Evolutionary conservation across 441 rosid species (phyloP).

Genomic region (Geranium incanum): DNA sequence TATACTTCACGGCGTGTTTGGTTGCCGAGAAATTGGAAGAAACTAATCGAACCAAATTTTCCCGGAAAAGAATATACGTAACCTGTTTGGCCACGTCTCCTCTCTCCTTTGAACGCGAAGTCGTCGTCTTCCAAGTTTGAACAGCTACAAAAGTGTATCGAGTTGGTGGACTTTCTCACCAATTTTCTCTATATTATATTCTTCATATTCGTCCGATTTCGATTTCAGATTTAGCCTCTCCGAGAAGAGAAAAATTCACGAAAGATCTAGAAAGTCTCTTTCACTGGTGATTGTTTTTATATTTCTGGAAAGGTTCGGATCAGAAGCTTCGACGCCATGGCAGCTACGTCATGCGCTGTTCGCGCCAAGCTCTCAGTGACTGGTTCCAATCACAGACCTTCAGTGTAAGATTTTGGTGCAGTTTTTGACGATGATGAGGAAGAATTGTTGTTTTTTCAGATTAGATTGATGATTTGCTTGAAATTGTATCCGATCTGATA

Average conservation of each 20-base stretch:
- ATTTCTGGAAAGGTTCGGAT: background rate
- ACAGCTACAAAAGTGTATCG: background rate
- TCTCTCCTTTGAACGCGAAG: background rate
- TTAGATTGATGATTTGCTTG: background rate
- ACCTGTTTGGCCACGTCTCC: slow-evolving; percentile 6
- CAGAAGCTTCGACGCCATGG: background rate
- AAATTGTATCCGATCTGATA: background rate
- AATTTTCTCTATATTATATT: background rate
- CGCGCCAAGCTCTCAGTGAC: background rate
- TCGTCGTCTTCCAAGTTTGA: background rate
- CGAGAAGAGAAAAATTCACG: background rate
- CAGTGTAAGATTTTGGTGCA: background rate
- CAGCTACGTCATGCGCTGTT: background rate
- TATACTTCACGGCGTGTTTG: background rate
- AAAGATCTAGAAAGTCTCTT: background rate
- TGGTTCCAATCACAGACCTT: background rate
- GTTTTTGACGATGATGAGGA: background rate
- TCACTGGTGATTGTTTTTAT: background rate
- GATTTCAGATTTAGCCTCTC: background rate
- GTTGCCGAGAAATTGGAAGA: background rate
- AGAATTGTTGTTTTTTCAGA: background rate
- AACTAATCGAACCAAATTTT: background rate
- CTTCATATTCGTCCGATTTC: background rate
- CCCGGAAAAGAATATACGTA: background rate
- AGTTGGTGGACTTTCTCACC: slow-evolving; percentile 1